These are phyloP conservation scores for Microdochium nivale DNA, from an alignment of 2,329 filamentous ascomycete species.

Conservation along the genomic window DNA sequence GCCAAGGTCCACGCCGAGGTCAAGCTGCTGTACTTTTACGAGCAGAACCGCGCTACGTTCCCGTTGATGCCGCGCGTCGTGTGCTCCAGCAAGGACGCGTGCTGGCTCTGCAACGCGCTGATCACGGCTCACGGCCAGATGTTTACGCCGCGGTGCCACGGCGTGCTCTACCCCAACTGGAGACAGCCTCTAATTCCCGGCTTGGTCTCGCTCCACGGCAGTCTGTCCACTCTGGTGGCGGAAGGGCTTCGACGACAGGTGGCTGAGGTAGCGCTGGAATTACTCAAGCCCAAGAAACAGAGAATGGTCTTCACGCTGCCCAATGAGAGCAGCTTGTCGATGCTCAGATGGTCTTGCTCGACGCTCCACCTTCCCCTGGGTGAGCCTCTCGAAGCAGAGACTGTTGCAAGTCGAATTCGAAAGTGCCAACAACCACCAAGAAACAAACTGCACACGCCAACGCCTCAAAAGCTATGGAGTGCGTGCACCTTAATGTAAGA, in stretches of 20 bases:
- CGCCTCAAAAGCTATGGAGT: too few species aligned
- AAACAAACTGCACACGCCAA: too few species aligned
- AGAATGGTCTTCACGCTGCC: not conserved
- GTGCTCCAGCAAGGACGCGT: conserved; percentile 39
- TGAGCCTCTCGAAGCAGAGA: too few species aligned
- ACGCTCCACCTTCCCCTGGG: not conserved
- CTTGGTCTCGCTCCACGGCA: conserved; percentile 1
- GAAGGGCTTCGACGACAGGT: conserved; percentile 1
- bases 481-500: too few species aligned
- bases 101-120: conserved; percentile 40
- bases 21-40: conserved; percentile 35
- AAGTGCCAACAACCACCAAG: too few species aligned
- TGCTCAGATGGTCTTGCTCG: not conserved
- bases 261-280: not conserved
- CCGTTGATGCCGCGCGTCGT: conserved; percentile 29
- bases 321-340: not conserved
- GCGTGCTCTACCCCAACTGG: conserved; percentile 36
- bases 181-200: conserved; percentile 22
- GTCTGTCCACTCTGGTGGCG: conserved; percentile 8
- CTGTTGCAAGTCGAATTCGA: too few species aligned
- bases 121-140: conserved; percentile 31
- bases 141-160: conserved; percentile 31
- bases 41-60: conserved; percentile 14
- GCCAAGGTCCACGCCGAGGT: conserved; percentile 41
- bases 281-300: not conserved